Evolutionary conservation across 1,139 yeast species (phyloP).

Genomic region (Maudiozyma humilis): DNA sequence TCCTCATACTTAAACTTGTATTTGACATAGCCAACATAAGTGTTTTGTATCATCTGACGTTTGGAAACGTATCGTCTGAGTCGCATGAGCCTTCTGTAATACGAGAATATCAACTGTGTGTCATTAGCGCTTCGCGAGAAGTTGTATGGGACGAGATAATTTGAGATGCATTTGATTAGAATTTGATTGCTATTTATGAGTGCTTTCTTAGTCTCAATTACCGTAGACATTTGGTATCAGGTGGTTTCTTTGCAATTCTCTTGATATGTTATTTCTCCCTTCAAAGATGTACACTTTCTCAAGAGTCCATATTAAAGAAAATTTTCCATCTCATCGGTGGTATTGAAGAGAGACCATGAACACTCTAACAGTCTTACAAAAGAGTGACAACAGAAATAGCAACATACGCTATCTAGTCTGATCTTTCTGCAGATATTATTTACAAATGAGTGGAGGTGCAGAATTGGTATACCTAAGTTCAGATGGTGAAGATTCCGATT

Average conservation of each 20-base stretch:
- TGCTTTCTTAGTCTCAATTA: conserved; percentile 2
- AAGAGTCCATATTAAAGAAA: no score
- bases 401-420: no score
- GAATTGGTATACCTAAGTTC: conserved; percentile 6
- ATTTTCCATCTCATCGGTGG: not conserved
- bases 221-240: not conserved
- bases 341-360: not conserved
- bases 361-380: no score
- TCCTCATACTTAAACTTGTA: conserved; percentile 26
- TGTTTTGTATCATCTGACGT: conserved; percentile 19
- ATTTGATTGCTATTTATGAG: not conserved
- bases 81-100: conserved; percentile 24
- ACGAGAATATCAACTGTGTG: conserved; percentile 5
- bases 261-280: not conserved
- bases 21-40: conserved; percentile 23
- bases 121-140: not conserved
- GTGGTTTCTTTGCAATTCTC: not conserved
- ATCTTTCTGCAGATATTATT: no score
- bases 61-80: conserved; percentile 24
- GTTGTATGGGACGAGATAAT: conserved; percentile 1
- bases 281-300: not conserved
- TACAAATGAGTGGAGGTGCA: not conserved
- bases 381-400: no score
- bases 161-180: not conserved
- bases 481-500: conserved; percentile 5